A percentile compares a stretch with the other conserved stretches of the same genome.
Conservation (phyloP, 345 rosid species). For the Abelmoschus esculentus region DNA sequence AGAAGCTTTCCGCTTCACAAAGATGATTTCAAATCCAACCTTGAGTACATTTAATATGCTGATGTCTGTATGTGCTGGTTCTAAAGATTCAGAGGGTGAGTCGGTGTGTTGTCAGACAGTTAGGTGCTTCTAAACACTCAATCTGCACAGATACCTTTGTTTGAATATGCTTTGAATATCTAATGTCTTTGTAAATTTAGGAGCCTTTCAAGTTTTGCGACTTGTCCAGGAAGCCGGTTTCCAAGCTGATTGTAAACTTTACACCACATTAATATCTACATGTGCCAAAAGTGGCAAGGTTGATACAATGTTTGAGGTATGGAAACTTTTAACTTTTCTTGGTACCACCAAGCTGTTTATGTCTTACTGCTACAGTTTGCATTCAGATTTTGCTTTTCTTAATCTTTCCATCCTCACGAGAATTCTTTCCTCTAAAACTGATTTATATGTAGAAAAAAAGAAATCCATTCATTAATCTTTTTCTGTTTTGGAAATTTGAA, state of each 20-base stretch:
- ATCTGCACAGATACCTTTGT: neutral
- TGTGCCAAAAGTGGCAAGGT: conserved; percentile 94
- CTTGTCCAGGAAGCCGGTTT: conserved; percentile 63
- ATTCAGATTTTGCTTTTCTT: neutral
- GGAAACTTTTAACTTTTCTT: conserved; percentile 20
- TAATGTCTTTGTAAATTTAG: conserved; percentile 31
- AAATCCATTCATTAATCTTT: neutral
- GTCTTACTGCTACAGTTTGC: neutral
- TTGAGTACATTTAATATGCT: conserved; percentile 96
- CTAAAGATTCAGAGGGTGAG: conserved; percentile 71
- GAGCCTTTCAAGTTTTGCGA: conserved; percentile 64
- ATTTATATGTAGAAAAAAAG: neutral
- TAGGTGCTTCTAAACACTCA: conserved; percentile 7
- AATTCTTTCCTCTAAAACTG: neutral
- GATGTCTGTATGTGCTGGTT: conserved; percentile 75
- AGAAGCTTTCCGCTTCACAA: conserved; percentile 83
- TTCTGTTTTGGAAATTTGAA: neutral
- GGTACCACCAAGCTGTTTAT: neutral
- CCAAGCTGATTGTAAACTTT: conserved; percentile 79
- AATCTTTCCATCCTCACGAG: neutral
- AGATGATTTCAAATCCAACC: conserved; percentile 70
- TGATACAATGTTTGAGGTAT: conserved; percentile 92
- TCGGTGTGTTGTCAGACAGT: conserved; percentile 5
- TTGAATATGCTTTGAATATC: conserved; percentile 4
- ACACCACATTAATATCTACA: conserved; percentile 85